These are phyloP conservation scores for Cicer chorassanicum DNA, from an alignment of 306 rosid species.

Conservation along the genomic window DNA sequence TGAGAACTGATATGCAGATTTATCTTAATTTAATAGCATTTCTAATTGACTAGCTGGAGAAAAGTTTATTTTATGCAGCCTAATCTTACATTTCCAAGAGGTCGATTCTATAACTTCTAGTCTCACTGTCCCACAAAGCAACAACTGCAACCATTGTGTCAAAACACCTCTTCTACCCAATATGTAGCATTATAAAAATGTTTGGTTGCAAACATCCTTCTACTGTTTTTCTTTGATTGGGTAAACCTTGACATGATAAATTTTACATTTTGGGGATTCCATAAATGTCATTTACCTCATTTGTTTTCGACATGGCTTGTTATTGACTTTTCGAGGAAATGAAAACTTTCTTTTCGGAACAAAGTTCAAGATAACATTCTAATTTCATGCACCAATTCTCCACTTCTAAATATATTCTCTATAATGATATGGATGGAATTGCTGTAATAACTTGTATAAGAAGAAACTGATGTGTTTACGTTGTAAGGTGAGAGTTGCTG, in stretches of 20 bases:
- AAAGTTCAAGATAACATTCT: conserved; percentile 30
- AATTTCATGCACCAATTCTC: conserved; percentile 8
- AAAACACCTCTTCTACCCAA: no score
- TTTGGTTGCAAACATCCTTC: not conserved
- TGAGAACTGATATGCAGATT: not conserved
- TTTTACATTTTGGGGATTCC: not conserved
- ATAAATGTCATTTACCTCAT: conserved; percentile 25
- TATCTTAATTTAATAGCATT: conserved; percentile 22
- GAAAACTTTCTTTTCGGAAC: conserved; percentile 4
- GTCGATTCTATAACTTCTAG: no score
- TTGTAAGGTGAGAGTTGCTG: conserved; percentile 75
- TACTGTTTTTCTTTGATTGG: not conserved
- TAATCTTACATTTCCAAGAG: no score
- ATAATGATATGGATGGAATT: not conserved
- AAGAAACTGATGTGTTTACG: conserved; percentile 44
- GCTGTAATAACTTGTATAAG: conserved; percentile 13
- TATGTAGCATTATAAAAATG: not conserved
- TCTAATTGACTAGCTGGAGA: conserved; percentile 13
- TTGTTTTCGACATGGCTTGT: conserved; percentile 9
- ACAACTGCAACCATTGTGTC: not conserved
- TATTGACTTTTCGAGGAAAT: conserved; percentile 17
- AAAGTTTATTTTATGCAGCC: not conserved
- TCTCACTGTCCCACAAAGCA: no score
- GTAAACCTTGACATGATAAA: not conserved
- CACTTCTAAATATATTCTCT: conserved; percentile 8